Percentiles rank a stretch among this genome's conserved stretches.
Conservation (phyloP, 352 stramenopile species). For the Phytophthora foliorum region DNA sequence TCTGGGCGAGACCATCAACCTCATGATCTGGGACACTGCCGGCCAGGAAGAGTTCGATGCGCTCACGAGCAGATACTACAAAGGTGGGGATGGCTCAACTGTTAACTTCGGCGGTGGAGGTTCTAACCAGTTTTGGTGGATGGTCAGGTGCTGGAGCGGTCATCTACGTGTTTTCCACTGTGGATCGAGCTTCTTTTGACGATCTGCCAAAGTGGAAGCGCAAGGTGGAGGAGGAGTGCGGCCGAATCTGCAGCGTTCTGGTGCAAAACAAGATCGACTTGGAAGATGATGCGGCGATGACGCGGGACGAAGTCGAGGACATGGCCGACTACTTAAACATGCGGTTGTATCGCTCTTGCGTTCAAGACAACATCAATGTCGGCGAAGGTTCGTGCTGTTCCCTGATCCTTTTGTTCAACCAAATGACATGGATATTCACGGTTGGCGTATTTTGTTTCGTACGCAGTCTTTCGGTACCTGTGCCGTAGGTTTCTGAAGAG, state of each 20-base stretch:
- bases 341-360: slow-evolving; percentile 66
- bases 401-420: background rate
- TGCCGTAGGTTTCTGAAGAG: slow-evolving; percentile 62
- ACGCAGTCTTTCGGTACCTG: slow-evolving; percentile 66
- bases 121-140: background rate
- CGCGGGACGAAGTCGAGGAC: slow-evolving; percentile 65
- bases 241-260: slow-evolving; percentile 68
- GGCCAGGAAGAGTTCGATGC: slow-evolving; percentile 86
- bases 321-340: slow-evolving; percentile 72
- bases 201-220: slow-evolving; percentile 76
- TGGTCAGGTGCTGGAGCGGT: slow-evolving; percentile 60
- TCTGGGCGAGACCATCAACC: slow-evolving; percentile 67
- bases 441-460: slow-evolving; percentile 1
- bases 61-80: slow-evolving; percentile 87
- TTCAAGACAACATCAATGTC: slow-evolving; percentile 82
- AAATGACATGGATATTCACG: background rate
- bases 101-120: background rate
- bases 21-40: slow-evolving; percentile 89
- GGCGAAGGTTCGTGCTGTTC: slow-evolving; percentile 52
- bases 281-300: slow-evolving; percentile 68
- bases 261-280: slow-evolving; percentile 87
- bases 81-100: slow-evolving; percentile 28
- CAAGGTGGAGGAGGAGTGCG: slow-evolving; percentile 79
- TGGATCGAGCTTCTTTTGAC: slow-evolving; percentile 78
- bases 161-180: slow-evolving; percentile 83